Evolutionary conservation across 1,139 yeast species (phyloP).

Genomic region (Debaryomyces sp.): DNA sequence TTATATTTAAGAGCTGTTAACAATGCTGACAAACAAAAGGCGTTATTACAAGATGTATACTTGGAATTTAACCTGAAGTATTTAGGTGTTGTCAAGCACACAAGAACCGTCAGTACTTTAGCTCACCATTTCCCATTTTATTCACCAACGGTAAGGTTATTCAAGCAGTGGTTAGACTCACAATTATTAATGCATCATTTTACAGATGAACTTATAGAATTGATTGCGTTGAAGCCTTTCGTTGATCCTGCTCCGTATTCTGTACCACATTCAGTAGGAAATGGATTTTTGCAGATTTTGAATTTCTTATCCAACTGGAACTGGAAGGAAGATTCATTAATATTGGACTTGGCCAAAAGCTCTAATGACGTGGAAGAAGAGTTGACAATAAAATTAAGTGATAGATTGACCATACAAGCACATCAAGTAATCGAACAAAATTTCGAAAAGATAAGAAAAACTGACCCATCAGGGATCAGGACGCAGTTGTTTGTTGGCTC

Average conservation of each 20-base stretch:
- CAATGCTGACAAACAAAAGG: constrained; percentile 61
- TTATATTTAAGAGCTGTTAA: constrained; percentile 70
- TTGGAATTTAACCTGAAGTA: constrained; percentile 69
- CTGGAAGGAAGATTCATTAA: constrained; percentile 86
- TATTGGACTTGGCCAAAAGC: constrained; percentile 69
- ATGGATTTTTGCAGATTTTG: constrained; percentile 79
- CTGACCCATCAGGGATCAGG: constrained; percentile 80
- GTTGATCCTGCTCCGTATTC: constrained; percentile 84
- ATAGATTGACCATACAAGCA: constrained; percentile 62
- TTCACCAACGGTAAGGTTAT: constrained; percentile 78
- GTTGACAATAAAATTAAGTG: constrained; percentile 46
- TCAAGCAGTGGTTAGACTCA: constrained; percentile 85
- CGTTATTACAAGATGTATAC: constrained; percentile 64
- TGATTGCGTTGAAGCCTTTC: constrained; percentile 81
- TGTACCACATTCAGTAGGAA: constrained; percentile 74
- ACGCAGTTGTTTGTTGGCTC: constrained; percentile 84
- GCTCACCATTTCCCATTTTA: constrained; percentile 74
- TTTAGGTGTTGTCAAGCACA: constrained; percentile 75
- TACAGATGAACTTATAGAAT: constrained; percentile 77
- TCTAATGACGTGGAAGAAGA: constrained; percentile 35
- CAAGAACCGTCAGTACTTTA: constrained; percentile 72
- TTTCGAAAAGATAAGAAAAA: constrained; percentile 65
- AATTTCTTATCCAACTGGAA: constrained; percentile 83
- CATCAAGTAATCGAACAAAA: constrained; percentile 65
- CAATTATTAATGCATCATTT: constrained; percentile 69